Percentiles rank a stretch among this genome's conserved stretches.
These are phyloP conservation scores for Paraconiothyrium sp. DNA, from an alignment of 2,329 filamentous ascomycete species.

Conservation along the genomic window DNA sequence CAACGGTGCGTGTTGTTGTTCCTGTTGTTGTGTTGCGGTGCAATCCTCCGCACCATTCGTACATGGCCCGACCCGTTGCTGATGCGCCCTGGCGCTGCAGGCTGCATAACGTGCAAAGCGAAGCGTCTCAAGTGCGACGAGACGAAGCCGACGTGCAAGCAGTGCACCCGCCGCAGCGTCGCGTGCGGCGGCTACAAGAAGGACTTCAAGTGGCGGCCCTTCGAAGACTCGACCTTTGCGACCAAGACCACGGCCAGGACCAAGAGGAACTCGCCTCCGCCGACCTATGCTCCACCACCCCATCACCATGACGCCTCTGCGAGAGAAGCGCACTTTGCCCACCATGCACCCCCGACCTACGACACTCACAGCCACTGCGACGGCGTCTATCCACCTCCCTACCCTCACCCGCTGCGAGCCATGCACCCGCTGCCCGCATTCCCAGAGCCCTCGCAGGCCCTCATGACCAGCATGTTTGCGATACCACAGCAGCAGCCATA, in stretches of 20 bases:
- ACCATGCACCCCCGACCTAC: slow-evolving; percentile 17
- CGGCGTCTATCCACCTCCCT: slow-evolving; percentile 26
- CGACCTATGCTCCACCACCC: slow-evolving; percentile 1
- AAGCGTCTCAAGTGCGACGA: slow-evolving; percentile 80
- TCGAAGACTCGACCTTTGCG: slow-evolving; percentile 69
- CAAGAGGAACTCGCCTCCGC: slow-evolving; percentile 51
- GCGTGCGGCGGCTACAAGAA: slow-evolving; percentile 77
- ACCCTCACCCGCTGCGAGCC: slow-evolving; percentile 22
- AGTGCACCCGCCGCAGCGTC: slow-evolving; percentile 72
- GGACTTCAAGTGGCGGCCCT: slow-evolving; percentile 78
- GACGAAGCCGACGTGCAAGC: slow-evolving; percentile 72
- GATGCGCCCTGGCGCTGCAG: slow-evolving; percentile 51
- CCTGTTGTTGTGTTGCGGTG: not conserved
- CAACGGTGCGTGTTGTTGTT: slow-evolving; percentile 66
- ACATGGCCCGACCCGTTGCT: slow-evolving; percentile 10
- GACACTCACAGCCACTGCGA: slow-evolving; percentile 20
- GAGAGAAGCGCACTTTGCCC: slow-evolving; percentile 1
- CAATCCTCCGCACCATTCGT: slow-evolving; percentile 20
- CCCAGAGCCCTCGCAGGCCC: slow-evolving; percentile 22
- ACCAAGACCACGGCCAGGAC: slow-evolving; percentile 54
- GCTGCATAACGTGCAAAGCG: slow-evolving; percentile 77
- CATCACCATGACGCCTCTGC: not conserved
- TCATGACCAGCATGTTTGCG: slow-evolving; percentile 21
- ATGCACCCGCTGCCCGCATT: slow-evolving; percentile 24
- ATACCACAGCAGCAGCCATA: slow-evolving; percentile 35